Evolutionary conservation across 805 yeast species (phyloP), one percentile per base, ranked within the genome.

Genomic region (Saturnispora quitensis): DNA sequence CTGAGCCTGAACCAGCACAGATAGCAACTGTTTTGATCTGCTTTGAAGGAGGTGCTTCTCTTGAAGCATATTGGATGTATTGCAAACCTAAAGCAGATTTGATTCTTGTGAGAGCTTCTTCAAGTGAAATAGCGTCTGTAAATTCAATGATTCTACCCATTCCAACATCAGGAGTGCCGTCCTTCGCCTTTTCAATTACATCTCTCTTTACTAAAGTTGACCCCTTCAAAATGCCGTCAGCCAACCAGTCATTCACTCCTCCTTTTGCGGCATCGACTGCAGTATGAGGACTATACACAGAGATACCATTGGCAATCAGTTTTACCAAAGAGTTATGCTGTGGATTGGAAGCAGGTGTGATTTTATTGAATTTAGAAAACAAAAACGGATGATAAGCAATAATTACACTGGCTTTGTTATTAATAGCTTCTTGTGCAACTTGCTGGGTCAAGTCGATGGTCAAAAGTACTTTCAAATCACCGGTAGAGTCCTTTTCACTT

Each of bases 241-340:
- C 85, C 42, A 93, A 73, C 85, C 96, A 93, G 64, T 89, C 98
- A 59, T 93, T 93, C 55, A 93, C 97, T 22, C 99, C 99, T n/a
- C 84, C 86, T 12, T 68, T 67, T 9, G 93, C 93, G 24, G 97
- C 91, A 68, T 93, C 99, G 3, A 93, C 86, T 0, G 98, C 89
- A 1, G 99, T 91, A 63, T 93, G 99, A 25, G 99, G 99, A 51
- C 84, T 84, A 65, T 93, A 93, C 1, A 93, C 99, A 47, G 89
- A 79, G 52, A 93, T 78, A n/a, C 87, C 86, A 53, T 81, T 75
- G 57, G 81, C 82, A 49, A 89, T 82, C 60, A 93, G 73, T 50
- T 77, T 76, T 40, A 91, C 65, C 50, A 91, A 71, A 5, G 95
- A 86, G 22, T 68, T 68, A 62, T 93, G 97, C 65, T 93, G 98